Base-by-base conservation (phyloP, 2,329 filamentous ascomycete genomes). In the Phoma sp. region DNA sequence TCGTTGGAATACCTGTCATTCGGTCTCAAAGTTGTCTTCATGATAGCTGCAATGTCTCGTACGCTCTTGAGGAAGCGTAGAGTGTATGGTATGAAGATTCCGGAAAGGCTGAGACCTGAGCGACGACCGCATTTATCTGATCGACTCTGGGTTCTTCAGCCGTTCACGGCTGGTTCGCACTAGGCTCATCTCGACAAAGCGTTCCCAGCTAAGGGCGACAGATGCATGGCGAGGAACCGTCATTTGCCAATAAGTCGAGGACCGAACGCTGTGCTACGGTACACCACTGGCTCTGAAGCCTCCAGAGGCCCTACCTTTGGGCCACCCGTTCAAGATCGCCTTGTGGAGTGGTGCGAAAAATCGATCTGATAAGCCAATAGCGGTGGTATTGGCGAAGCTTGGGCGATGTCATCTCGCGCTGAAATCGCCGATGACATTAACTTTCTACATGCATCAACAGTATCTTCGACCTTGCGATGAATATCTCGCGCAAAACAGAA, bases 21-120 rank as follows among this genome's bases (percentile, higher is more conserved):
- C 13, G 47, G 43, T 25, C 55, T 51, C 55, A 57, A 49, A 29
- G 54, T 53, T 4, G 55, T 22, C 17, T 45, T 55, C 64, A 67
- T 62, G 1, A 3, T 58, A 35, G 19, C 19, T 43, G 15, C 12
- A 48, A 25, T 25, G 15, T 51, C 19, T 44, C 19, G n/a, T n/a
- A 15, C 44, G 19, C 13, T 22, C 21, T 35, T n/a, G n/a, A n/a
- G 17, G 27, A 8, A 49, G 27, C 36, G 32, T 15, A 43, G n/a
- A 40, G 31, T 31, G 21, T 13, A 25, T 10, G 15, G 27, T 29
- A 36, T 15, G 29, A n/a, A 22, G 27, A 27, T 39, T 31, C 44
- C 21, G 15, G 29, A 19, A 35, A 54, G 33, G 17, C 45, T 49
- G 39, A 55, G 22, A 45, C 35, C 29, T 17, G 51, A 49, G 51